Conservation (phyloP, 192 early-diverging fungal genomes). For the Backusella liffmaniae region DNA sequence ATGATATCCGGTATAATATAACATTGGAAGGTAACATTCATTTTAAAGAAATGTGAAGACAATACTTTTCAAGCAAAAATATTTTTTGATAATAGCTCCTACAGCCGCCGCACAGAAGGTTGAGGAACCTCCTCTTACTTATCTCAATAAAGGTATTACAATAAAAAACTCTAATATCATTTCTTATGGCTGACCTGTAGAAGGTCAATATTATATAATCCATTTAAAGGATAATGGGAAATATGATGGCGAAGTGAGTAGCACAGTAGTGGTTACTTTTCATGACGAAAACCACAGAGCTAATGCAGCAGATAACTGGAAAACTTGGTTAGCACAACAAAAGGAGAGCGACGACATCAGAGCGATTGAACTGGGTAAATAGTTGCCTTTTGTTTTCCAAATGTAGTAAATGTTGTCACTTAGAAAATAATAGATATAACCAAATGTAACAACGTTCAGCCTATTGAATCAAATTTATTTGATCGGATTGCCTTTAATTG, state of each 20-base stretch:
- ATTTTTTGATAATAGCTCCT: constrained; percentile 33
- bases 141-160: constrained; percentile 68
- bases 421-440: background rate
- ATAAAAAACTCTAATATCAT: background rate
- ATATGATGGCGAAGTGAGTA: constrained; percentile 49
- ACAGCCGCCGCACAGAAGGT: constrained; percentile 53
- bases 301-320: constrained; percentile 64
- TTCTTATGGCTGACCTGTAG: background rate
- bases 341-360: constrained; percentile 50
- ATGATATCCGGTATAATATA: constrained; percentile 2
- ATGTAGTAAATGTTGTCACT: background rate
- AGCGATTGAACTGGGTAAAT: constrained; percentile 62
- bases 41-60: background rate
- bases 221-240: constrained; percentile 48
- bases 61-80: background rate
- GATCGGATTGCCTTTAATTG: constrained; percentile 70
- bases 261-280: constrained; percentile 62
- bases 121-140: constrained; percentile 63
- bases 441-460: constrained; percentile 37
- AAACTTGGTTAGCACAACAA: constrained; percentile 72
- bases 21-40: constrained; percentile 17
- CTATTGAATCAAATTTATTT: constrained; percentile 59
- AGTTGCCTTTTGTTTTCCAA: background rate
- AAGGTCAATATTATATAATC: constrained; percentile 61
- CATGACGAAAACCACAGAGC: constrained; percentile 68